These are phyloP conservation scores for Dioszegia crocea DNA, from an alignment of 768 basidiomycete species.

Conservation along the genomic window DNA sequence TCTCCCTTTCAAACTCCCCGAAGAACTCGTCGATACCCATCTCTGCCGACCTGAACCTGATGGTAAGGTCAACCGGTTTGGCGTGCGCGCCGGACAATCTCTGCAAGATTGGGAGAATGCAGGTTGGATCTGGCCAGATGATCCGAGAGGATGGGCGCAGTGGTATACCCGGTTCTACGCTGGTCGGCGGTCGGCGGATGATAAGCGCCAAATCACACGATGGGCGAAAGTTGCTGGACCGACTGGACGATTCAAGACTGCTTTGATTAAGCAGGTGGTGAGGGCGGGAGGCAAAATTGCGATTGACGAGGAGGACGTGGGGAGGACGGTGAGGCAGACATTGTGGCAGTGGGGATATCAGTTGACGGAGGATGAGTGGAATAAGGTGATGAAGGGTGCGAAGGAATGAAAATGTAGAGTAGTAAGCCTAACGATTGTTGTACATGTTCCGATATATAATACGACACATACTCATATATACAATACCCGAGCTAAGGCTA, in stretches of 20 bases:
- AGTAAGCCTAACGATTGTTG: neutral
- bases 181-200: conserved; percentile 44
- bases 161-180: conserved; percentile 48
- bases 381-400: conserved; percentile 29
- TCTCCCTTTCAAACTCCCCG: conserved; percentile 29
- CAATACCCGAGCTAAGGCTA: neutral
- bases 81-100: conserved; percentile 39
- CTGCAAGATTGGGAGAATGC: conserved; percentile 49
- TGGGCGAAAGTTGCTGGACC: conserved; percentile 49
- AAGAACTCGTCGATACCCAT: conserved; percentile 7
- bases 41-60: conserved; percentile 28
- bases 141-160: conserved; percentile 50
- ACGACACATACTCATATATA: neutral
- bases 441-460: neutral
- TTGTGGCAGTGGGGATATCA: conserved; percentile 49
- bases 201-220: conserved; percentile 46
- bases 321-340: conserved; percentile 43
- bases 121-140: conserved; percentile 48
- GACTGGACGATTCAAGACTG: conserved; percentile 43
- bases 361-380: conserved; percentile 35
- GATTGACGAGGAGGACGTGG: conserved; percentile 40
- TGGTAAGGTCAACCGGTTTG: conserved; percentile 36
- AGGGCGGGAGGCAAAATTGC: conserved; percentile 23
- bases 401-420: neutral
- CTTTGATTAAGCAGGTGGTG: conserved; percentile 43